Evolutionary conservation across 1,139 yeast species (phyloP).

Genomic region (Fermentozyma sake): DNA sequence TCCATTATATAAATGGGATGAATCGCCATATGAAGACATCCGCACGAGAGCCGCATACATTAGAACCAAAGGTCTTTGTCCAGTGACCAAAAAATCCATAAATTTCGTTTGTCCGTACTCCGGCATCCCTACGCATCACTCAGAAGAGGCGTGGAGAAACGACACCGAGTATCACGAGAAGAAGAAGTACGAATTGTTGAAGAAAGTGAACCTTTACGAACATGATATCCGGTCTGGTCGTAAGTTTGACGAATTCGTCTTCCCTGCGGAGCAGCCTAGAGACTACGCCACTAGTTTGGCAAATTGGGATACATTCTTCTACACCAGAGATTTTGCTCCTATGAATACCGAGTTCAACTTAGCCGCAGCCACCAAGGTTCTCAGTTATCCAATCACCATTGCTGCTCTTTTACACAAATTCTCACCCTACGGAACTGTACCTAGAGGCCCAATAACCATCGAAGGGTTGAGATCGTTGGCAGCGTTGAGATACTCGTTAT

Average conservation of each 20-base stretch:
- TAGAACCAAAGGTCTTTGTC: slow-evolving; percentile 84
- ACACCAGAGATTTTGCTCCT: slow-evolving; percentile 88
- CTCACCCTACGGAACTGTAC: slow-evolving; percentile 77
- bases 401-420: slow-evolving; percentile 78
- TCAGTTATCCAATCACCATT: slow-evolving; percentile 88
- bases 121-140: slow-evolving; percentile 95
- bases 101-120: slow-evolving; percentile 86
- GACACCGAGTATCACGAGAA: slow-evolving; percentile 70
- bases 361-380: slow-evolving; percentile 92
- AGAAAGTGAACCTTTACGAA: slow-evolving; percentile 86
- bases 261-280: slow-evolving; percentile 75
- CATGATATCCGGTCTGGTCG: slow-evolving; percentile 94
- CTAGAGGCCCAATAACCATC: slow-evolving; percentile 81
- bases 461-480: slow-evolving; percentile 93
- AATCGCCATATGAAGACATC: slow-evolving; percentile 82
- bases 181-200: slow-evolving; percentile 66
- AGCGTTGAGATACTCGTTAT: slow-evolving; percentile 83
- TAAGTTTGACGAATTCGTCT: slow-evolving; percentile 90
- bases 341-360: slow-evolving; percentile 96
- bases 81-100: slow-evolving; percentile 78
- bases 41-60: slow-evolving; percentile 90
- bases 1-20: slow-evolving; percentile 59
- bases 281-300: slow-evolving; percentile 77
- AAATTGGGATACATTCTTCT: slow-evolving; percentile 90
- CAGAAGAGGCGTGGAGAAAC: slow-evolving; percentile 80